Conservation (phyloP, 768 basidiomycete species). For the Candolleomyces aberdarensis region DNA sequence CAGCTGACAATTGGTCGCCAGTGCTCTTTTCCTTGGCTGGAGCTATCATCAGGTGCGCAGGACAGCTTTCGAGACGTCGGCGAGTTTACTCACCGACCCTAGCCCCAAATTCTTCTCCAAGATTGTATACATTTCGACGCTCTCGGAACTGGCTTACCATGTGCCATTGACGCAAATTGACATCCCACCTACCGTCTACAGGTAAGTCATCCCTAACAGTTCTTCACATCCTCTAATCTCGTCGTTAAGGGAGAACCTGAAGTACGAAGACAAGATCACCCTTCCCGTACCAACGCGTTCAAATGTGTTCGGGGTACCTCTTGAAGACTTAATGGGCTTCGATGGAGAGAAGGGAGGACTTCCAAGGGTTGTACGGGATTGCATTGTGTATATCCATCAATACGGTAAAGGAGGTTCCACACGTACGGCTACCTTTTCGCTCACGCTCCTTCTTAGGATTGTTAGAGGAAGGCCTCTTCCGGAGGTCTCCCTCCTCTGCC, state of each 20-base stretch:
- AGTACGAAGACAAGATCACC: conserved; percentile 64
- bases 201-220: conserved; percentile 43
- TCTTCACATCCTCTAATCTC: background rate
- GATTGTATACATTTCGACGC: conserved; percentile 69
- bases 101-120: conserved; percentile 92
- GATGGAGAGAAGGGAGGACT: conserved; percentile 79
- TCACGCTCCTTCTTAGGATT: conserved; percentile 40
- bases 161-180: conserved; percentile 88
- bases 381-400: conserved; percentile 66
- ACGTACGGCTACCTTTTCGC: background rate
- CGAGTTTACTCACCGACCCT: background rate
- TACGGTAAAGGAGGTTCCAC: conserved; percentile 34
- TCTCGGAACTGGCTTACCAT: conserved; percentile 73
- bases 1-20: conserved; percentile 24
- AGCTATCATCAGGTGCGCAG: conserved; percentile 74
- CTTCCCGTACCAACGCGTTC: conserved; percentile 62
- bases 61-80: background rate
- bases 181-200: conserved; percentile 78
- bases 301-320: conserved; percentile 72
- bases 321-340: conserved; percentile 82
- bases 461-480: conserved; percentile 76
- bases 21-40: conserved; percentile 89
- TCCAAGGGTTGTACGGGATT: conserved; percentile 78
- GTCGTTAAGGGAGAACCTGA: conserved; percentile 63
- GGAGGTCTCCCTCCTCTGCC: conserved; percentile 72